A percentile compares a stretch with the other conserved stretches of the same genome.
Evolutionary conservation across 768 basidiomycete species (phyloP).

Genomic region (Piloderma croceum): DNA sequence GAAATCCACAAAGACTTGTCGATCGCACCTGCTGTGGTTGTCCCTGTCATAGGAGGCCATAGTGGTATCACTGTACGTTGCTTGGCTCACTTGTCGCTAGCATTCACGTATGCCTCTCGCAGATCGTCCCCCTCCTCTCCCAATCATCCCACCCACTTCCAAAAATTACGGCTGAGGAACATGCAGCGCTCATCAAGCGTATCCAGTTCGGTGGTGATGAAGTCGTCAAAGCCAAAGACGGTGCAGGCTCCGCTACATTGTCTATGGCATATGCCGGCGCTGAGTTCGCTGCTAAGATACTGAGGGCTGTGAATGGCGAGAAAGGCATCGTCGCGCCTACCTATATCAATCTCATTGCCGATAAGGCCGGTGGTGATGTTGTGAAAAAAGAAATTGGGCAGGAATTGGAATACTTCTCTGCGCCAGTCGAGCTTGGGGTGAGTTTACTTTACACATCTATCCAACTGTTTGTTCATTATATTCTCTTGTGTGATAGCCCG

Average conservation of each 20-base stretch:
- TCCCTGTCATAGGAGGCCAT: slow-evolving; percentile 95
- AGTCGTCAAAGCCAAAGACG: slow-evolving; percentile 96
- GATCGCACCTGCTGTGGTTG: slow-evolving; percentile 55
- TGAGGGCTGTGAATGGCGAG: slow-evolving; percentile 83
- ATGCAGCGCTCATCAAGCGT: slow-evolving; percentile 67
- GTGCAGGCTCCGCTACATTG: slow-evolving; percentile 90
- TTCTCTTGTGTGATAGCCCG: slow-evolving; percentile 39
- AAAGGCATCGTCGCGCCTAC: slow-evolving; percentile 80
- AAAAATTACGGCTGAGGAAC: slow-evolving; percentile 38
- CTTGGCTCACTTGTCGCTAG: neutral
- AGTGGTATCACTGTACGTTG: slow-evolving; percentile 76
- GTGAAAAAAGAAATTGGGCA: slow-evolving; percentile 72
- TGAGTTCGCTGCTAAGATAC: slow-evolving; percentile 77
- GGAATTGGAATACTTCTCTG: slow-evolving; percentile 83
- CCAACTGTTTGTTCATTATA: slow-evolving; percentile 6
- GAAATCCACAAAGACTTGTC: slow-evolving; percentile 65
- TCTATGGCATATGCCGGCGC: slow-evolving; percentile 96
- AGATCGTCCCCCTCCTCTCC: slow-evolving; percentile 93
- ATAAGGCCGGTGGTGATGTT: slow-evolving; percentile 63
- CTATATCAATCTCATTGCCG: slow-evolving; percentile 76
- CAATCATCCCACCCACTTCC: slow-evolving; percentile 81
- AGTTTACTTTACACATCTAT: slow-evolving; percentile 12
- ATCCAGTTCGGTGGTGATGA: slow-evolving; percentile 97
- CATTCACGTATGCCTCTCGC: slow-evolving; percentile 1
- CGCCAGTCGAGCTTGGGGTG: slow-evolving; percentile 85